phyloP scores from a whole-genome alignment of 2,329 filamentous ascomycete species.

The Penicillium glabrum region DNA sequence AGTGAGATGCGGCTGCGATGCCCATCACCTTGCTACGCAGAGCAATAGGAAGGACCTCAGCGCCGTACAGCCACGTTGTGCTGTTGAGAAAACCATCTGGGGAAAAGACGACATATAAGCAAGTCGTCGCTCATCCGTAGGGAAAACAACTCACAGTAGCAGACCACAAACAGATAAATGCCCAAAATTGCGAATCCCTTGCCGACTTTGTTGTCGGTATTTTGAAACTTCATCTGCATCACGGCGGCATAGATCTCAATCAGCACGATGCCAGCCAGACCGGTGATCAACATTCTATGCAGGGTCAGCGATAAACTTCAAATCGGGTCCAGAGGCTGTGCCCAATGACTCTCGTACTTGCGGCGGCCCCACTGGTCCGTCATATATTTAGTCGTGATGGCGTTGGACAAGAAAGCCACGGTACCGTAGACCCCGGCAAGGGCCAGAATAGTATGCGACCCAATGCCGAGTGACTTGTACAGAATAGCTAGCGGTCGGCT shows the following conservation, averaged over 20 bases:
- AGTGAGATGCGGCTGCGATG: constrained; percentile 54
- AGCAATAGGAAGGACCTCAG: constrained; percentile 55
- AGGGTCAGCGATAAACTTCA: constrained; percentile 2
- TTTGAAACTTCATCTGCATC: constrained; percentile 59
- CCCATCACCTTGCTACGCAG: constrained; percentile 58
- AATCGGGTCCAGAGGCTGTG: neutral
- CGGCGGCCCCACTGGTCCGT: constrained; percentile 61
- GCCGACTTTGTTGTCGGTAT: constrained; percentile 55
- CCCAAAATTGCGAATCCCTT: constrained; percentile 62
- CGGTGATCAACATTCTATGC: constrained; percentile 55
- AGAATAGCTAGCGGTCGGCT: constrained; percentile 44
- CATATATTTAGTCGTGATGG: constrained; percentile 53
- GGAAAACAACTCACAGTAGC: constrained; percentile 47
- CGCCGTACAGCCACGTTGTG: constrained; percentile 57
- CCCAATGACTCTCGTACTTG: constrained; percentile 38
- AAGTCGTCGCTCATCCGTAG: neutral
- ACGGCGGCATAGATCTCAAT: constrained; percentile 60
- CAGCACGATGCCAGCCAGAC: constrained; percentile 53
- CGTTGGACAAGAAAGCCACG: constrained; percentile 52
- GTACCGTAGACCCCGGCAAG: constrained; percentile 58
- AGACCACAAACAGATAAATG: constrained; percentile 59
- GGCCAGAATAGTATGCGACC: constrained; percentile 51
- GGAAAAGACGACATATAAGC: neutral
- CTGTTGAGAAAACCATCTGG: constrained; percentile 54
- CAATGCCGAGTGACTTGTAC: constrained; percentile 56